Evolutionary conservation across 306 rosid genomes (phyloP).

Genomic region (Delonix regia): DNA sequence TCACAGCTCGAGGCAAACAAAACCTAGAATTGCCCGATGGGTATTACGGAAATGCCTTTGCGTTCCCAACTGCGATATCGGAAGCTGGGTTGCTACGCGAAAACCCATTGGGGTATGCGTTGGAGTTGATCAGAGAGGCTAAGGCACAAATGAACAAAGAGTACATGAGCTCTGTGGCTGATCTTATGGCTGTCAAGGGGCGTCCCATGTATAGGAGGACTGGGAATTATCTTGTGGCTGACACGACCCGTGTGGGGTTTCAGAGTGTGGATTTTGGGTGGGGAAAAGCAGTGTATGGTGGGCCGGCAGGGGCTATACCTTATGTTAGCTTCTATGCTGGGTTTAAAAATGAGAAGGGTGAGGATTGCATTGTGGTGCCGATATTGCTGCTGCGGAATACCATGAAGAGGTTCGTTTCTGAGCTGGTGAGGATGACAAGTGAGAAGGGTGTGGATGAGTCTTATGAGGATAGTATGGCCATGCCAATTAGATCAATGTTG

Average conservation of each 20-base stretch:
- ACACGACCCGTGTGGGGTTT: conserved; percentile 27
- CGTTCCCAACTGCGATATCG: too few relatives aligned
- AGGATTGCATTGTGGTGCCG: conserved; percentile 31
- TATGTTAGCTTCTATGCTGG: conserved; percentile 14
- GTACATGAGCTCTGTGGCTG: neutral
- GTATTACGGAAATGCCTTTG: conserved; percentile 18
- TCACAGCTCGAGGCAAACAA: conserved; percentile 21
- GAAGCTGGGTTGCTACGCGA: too few relatives aligned
- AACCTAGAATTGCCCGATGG: conserved; percentile 20
- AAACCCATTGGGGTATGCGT: neutral
- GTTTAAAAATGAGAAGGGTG: conserved; percentile 14
- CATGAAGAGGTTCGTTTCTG: conserved; percentile 19
- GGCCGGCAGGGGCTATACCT: conserved; percentile 21
- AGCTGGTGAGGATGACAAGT: conserved; percentile 10
- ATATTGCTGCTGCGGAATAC: conserved; percentile 19
- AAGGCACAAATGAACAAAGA: neutral
- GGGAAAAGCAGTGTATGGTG: conserved; percentile 29
- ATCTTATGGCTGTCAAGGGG: neutral
- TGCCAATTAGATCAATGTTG: neutral
- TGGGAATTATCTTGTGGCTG: conserved; percentile 28
- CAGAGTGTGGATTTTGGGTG: conserved; percentile 30
- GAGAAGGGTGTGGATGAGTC: neutral
- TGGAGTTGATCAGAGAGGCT: neutral
- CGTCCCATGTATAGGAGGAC: neutral
- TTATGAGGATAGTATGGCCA: neutral